phyloP scores from a whole-genome alignment of 306 rosid species.

The Inga oerstediana region DNA sequence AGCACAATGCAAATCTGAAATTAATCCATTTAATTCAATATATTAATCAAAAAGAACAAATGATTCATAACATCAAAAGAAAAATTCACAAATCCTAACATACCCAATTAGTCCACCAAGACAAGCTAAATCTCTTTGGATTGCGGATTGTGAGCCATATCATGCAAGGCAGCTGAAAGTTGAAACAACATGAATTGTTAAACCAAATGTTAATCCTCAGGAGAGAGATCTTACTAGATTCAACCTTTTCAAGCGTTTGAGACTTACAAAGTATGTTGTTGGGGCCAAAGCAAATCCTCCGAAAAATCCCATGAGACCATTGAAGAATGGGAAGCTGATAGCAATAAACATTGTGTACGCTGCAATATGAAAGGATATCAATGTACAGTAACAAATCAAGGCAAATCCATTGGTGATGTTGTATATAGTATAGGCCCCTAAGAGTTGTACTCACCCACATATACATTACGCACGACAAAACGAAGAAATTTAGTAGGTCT shows the following conservation, averaged over 20 bases:
- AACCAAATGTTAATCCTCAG: background rate
- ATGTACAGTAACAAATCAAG: background rate
- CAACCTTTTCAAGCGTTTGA: background rate
- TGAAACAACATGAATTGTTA: background rate
- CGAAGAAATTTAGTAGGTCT: slow-evolving; percentile 59
- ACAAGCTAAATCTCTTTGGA: slow-evolving; percentile 70
- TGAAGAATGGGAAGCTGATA: slow-evolving; percentile 82
- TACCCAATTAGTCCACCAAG: slow-evolving; percentile 87
- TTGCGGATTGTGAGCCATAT: slow-evolving; percentile 82
- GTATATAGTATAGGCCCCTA: background rate
- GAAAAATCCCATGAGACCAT: slow-evolving; percentile 68
- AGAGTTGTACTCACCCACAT: slow-evolving; percentile 67
- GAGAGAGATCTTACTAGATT: background rate
- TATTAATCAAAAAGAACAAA: background rate
- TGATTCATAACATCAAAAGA: background rate
- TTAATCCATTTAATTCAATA: background rate
- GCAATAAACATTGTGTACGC: slow-evolving; percentile 76
- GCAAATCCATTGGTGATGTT: background rate
- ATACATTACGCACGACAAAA: slow-evolving; percentile 58
- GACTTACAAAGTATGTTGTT: slow-evolving; percentile 83
- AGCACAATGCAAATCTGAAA: slow-evolving; percentile 71
- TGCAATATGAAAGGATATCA: slow-evolving; percentile 37
- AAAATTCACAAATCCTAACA: background rate
- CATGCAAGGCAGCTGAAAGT: slow-evolving; percentile 83
- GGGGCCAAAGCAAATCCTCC: slow-evolving; percentile 98